Base-by-base conservation (phyloP, 2,329 filamentous ascomycete species). In the Epichloe hybrida region DNA sequence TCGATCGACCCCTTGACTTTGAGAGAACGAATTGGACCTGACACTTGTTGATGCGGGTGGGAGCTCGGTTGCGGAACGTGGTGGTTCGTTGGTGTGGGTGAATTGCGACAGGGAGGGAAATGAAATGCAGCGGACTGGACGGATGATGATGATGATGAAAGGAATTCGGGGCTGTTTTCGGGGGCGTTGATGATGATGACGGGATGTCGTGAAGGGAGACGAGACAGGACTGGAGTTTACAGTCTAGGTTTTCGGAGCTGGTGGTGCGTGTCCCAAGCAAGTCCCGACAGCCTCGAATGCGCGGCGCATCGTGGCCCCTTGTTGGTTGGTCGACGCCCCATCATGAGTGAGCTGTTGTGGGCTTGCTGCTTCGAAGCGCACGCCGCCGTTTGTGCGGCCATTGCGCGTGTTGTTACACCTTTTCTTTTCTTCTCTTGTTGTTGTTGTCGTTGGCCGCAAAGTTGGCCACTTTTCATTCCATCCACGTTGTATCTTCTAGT, bases 241-340 rank as follows among this genome's bases (percentile, higher is more conserved):
- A 39, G 41, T 31, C 48, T 23, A 38, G 48, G 21, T 45, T 50
- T 49, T 23, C 40, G 36, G 36, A 17, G 23, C 4, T 41, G 46
- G 50, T 35, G 41, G 50, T 52, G 50, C 50, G 50, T 52, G 50
- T 52, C 46, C 44, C n/a, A 41, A 41, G 20, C 20, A 41, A 31
- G 21, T 31, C 41, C 38, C 37, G 27, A 44, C 41, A 49, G 51
- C 48, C 44, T 50, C 45, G 23, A 39, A 50, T 47, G 51, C 51
- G 48, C 48, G 34, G 43, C 45, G 44, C 51, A 53, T 53, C 51
- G 48, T 48, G 51, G 51, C 39, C 44, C 51, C 51, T 31, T 31
- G 31, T 45, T 50, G 48, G 48, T 49, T 56, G 54, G 51, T 48
- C 51, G 49, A 53, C 49, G 48, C 46, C 51, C 45, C 46, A 58